Conservation (phyloP, 1,139 yeast genomes). For the Taphrina flavorubra region DNA sequence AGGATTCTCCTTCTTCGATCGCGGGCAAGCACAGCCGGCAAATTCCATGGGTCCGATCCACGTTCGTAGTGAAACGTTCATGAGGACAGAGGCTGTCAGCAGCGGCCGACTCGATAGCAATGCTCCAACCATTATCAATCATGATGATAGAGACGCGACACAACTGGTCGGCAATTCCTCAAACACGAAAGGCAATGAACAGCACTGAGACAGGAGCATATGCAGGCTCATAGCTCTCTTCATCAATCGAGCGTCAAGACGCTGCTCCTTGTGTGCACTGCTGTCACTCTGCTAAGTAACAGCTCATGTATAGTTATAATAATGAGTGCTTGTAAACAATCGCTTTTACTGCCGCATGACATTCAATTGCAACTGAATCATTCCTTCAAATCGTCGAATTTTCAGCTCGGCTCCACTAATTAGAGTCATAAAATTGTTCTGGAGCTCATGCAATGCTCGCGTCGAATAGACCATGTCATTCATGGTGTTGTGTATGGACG, state of each 20-base stretch:
- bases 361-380: too few relatives aligned
- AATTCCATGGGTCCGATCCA: not conserved
- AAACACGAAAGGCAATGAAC: not conserved
- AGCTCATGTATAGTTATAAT: not conserved
- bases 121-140: not conserved
- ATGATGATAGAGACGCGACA: not conserved
- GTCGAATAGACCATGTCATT: too few relatives aligned
- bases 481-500: too few relatives aligned
- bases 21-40: not conserved
- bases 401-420: too few relatives aligned
- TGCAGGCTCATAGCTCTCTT: too few relatives aligned
- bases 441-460: too few relatives aligned
- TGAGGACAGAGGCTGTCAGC: constrained; percentile 8
- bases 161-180: not conserved
- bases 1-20: constrained; percentile 6
- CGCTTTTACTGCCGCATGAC: not conserved
- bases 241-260: too few relatives aligned
- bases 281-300: too few relatives aligned
- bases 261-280: too few relatives aligned
- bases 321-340: not conserved
- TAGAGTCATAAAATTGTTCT: too few relatives aligned
- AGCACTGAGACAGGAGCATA: not conserved
- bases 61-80: constrained; percentile 13
- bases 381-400: not conserved
- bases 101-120: not conserved